Evolutionary conservation across 192 early-diverging fungal species (phyloP).

Genomic region (Jimgerdemannia flammicorona): DNA sequence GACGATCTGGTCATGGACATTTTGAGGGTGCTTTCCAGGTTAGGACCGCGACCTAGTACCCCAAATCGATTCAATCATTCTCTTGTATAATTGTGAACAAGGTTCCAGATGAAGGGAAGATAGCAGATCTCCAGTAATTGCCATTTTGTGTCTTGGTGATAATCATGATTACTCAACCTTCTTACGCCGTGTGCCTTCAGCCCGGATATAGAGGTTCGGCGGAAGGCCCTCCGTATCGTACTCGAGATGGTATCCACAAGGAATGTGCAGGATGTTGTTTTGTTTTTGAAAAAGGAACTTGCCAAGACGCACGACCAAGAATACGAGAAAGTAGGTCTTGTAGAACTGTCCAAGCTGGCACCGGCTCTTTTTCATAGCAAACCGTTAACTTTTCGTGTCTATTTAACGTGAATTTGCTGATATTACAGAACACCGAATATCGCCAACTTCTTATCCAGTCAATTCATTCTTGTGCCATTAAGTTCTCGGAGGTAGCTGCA

Average conservation of each 20-base stretch:
- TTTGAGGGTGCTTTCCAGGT: slow-evolving; percentile 81
- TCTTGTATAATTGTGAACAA: too few species aligned
- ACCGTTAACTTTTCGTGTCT: not conserved
- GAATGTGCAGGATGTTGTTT: slow-evolving; percentile 92
- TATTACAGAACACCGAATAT: slow-evolving; percentile 79
- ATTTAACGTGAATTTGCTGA: not conserved
- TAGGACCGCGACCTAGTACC: not conserved
- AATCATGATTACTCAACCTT: not conserved
- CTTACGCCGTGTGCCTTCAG: slow-evolving; percentile 27
- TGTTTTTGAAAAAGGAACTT: slow-evolving; percentile 94
- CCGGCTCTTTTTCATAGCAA: not conserved
- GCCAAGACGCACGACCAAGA: slow-evolving; percentile 88
- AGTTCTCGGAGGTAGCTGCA: slow-evolving; percentile 95
- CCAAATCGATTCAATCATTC: not conserved
- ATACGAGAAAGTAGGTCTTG: slow-evolving; percentile 69
- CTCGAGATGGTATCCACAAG: slow-evolving; percentile 88
- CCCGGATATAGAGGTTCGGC: slow-evolving; percentile 94
- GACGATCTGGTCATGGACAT: slow-evolving; percentile 98
- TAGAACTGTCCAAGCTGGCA: too few species aligned
- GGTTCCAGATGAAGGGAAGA: too few species aligned
- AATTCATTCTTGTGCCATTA: slow-evolving; percentile 93
- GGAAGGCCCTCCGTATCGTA: slow-evolving; percentile 81
- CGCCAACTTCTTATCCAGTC: slow-evolving; percentile 94
- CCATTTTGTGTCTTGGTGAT: too few species aligned
- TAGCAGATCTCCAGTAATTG: too few species aligned